Evolutionary conservation across 208 protist genomes (phyloP).

Genomic region (Leishmania arabica): DNA sequence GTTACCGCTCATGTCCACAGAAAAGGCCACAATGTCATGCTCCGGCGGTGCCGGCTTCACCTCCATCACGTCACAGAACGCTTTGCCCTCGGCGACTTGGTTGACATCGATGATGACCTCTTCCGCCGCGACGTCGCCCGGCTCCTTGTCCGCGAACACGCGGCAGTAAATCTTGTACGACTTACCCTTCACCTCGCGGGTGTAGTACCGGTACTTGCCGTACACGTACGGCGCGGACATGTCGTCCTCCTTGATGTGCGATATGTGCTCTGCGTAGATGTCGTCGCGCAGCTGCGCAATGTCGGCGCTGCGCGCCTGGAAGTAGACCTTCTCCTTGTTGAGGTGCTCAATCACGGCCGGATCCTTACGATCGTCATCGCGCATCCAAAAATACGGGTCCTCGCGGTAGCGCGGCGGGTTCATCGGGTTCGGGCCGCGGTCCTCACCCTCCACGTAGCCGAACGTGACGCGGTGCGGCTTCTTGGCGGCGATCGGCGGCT

Average conservation of each 20-base stretch:
- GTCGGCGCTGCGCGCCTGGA: conserved; percentile 64
- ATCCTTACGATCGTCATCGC: conserved; percentile 74
- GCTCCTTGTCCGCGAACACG: conserved; percentile 44
- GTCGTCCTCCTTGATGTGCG: conserved; percentile 87
- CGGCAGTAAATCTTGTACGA: conserved; percentile 91
- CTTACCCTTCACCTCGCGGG: conserved; percentile 74
- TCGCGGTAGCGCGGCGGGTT: conserved; percentile 74
- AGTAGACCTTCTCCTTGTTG: conserved; percentile 81
- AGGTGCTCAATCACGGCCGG: conserved; percentile 84
- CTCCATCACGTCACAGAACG: conserved; percentile 72
- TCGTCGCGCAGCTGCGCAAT: conserved; percentile 52
- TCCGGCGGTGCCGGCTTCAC: conserved; percentile 58
- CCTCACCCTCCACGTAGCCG: conserved; percentile 79
- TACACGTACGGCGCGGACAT: conserved; percentile 73
- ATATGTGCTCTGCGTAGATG: conserved; percentile 87
- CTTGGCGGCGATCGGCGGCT: conserved; percentile 62
- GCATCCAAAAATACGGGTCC: conserved; percentile 87
- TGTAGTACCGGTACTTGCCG: conserved; percentile 84
- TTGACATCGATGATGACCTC: conserved; percentile 87
- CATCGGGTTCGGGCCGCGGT: conserved; percentile 86
- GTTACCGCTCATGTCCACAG: conserved; percentile 83
- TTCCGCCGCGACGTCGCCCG: conserved; percentile 55
- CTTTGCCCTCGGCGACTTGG: conserved; percentile 75
- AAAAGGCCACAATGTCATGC: conserved; percentile 78
- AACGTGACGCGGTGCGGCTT: conserved; percentile 75